These are phyloP conservation scores for Fusarium marasasianum DNA, from an alignment of 2,329 filamentous ascomycete genomes.

Conservation along the genomic window DNA sequence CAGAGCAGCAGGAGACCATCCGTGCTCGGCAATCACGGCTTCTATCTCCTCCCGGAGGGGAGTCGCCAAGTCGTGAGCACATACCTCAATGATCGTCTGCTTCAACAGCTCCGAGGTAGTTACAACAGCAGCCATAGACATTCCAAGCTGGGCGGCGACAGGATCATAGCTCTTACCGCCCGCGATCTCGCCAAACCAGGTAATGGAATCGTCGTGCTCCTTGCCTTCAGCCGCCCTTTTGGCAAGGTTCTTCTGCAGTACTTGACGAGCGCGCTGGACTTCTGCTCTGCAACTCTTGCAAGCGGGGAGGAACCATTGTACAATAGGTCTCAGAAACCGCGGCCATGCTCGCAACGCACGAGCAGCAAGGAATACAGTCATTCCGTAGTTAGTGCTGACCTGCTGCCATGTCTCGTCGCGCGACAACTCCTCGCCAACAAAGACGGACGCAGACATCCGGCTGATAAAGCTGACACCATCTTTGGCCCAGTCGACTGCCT, in stretches of 20 bases:
- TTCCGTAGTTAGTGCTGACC: not conserved
- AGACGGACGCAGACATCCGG: not conserved
- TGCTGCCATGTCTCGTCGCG: not conserved
- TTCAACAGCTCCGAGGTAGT: not conserved
- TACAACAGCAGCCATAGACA: not conserved
- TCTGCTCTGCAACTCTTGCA: not conserved
- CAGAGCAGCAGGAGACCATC: not conserved
- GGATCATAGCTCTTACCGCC: not conserved
- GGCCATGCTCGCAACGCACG: not conserved
- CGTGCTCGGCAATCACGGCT: not conserved
- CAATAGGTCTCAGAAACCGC: not conserved
- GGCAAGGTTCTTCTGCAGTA: not conserved
- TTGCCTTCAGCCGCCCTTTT: not conserved
- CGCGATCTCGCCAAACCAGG: not conserved
- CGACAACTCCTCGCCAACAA: not conserved
- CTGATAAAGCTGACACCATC: not conserved
- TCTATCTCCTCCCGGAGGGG: not conserved
- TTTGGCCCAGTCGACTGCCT: not conserved
- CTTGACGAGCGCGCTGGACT: not conserved
- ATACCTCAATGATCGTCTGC: not conserved
- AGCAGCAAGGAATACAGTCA: not conserved
- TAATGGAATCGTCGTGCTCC: not conserved
- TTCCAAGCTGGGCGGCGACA: not conserved
- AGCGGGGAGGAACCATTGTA: not conserved
- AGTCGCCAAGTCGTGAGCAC: not conserved